These are phyloP conservation scores for Diplodia sapinea DNA, from an alignment of 2,329 filamentous ascomycete genomes.

Conservation along the genomic window DNA sequence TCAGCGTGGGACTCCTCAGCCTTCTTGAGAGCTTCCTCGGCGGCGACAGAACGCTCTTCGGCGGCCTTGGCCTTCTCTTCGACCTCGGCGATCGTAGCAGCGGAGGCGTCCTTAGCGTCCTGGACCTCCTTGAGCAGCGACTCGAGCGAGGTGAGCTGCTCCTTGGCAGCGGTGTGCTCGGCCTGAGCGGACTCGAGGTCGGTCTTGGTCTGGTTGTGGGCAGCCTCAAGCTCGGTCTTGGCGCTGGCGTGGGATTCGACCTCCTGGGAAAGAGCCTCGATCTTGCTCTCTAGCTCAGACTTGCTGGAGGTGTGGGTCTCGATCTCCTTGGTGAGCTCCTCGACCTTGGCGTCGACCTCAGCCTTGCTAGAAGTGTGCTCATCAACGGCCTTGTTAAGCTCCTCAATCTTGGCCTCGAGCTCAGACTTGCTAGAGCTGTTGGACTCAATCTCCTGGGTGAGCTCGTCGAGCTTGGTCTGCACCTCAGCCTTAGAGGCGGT, in stretches of 20 bases:
- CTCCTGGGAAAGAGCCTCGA: conserved; percentile 26
- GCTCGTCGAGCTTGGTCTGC: conserved; percentile 19
- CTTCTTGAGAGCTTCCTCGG: conserved; percentile 28
- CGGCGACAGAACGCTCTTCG: conserved; percentile 19
- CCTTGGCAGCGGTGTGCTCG: conserved; percentile 30
- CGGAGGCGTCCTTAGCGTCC: conserved; percentile 16
- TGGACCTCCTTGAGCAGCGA: conserved; percentile 26
- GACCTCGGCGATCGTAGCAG: conserved; percentile 10
- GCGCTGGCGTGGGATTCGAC: conserved; percentile 20
- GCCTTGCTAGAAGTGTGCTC: conserved; percentile 26
- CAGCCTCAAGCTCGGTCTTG: conserved; percentile 22
- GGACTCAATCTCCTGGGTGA: conserved; percentile 29
- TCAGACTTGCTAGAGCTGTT: conserved; percentile 24
- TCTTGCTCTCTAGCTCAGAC: conserved; percentile 30
- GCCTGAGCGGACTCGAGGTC: conserved; percentile 26
- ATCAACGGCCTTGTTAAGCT: conserved; percentile 17
- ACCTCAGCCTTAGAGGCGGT: conserved; percentile 21
- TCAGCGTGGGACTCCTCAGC: conserved; percentile 23
- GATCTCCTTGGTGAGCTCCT: conserved; percentile 25
- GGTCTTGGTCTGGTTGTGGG: conserved; percentile 26
- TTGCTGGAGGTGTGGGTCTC: conserved; percentile 25
- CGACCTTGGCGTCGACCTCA: conserved; percentile 20
- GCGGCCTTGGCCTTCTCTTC: conserved; percentile 28
- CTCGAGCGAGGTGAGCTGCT: conserved; percentile 28
- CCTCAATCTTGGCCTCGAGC: conserved; percentile 29